Evolutionary conservation across 106 monocot species (phyloP), one percentile per base, ranked within the genome.

Genomic region (Phalaenopsis equestris): DNA sequence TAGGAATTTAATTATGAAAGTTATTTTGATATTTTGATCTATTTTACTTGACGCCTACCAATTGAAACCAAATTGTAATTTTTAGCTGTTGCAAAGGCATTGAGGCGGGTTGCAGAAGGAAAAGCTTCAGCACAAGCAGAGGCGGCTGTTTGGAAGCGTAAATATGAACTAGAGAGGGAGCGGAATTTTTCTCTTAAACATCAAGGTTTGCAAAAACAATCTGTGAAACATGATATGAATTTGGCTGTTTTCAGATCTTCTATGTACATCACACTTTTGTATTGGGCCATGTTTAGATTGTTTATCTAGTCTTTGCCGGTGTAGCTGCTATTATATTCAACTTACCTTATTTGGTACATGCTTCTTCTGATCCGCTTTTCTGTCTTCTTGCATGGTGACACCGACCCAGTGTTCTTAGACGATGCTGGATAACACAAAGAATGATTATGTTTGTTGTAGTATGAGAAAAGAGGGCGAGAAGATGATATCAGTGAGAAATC

Each of bases 51-150:
- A 70, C 78, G 76, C 41, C 7, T 23, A 76, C 7, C 77, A 49
- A 57, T 58, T 55, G 80, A 68, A 41, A 64, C 43, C 75, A 87
- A 81, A 56, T 79, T 84, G 14, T 80, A 68, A 42, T 78, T 82
- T 41, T 79, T 79, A 97, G 97, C 94, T 90, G 90, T 97, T 86
- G 94, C 90, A 49, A 97, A 97, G 81, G 89, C 94, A 68, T 83
- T 97, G 78, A 83, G 97, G 80, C 87, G 85, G 73, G 97, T 87
- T 81, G 86, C 92, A 72, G 97, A 94, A 89, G 94, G 87, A 75
- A 94, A 97, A 83, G 97, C 97, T 75, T 79, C 82, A 65, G 97
- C 97, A 79, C 83, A 97, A 86, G 87, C 85, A 74, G 97, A 97
- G 78, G 92, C 97, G 72, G 92, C 90, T 81, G 89, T 88, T 78